Evolutionary conservation across 73 alveolate species (phyloP).

Genomic region (Halteria grandinella): DNA sequence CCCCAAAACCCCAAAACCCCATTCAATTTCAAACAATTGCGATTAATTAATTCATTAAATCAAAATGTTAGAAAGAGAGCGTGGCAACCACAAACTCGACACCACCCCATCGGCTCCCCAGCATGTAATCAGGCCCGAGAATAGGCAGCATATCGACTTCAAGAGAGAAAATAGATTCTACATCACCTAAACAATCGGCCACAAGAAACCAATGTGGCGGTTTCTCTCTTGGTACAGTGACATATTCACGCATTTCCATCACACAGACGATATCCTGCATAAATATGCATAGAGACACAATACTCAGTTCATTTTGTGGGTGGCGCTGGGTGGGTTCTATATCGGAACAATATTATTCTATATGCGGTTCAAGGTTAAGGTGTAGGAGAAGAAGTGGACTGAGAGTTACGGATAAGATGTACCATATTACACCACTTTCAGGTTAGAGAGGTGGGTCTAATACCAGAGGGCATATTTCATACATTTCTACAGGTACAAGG

Average conservation of each 20-base stretch:
- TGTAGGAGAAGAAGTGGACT: constrained; percentile 17
- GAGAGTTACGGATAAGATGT: constrained; percentile 29
- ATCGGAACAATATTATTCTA: constrained; percentile 1
- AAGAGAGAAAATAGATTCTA: not conserved
- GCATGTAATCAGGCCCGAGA: constrained; percentile 28
- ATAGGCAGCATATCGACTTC: constrained; percentile 10
- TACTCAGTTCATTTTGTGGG: not conserved
- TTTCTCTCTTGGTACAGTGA: too few relatives aligned
- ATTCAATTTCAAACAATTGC: not conserved
- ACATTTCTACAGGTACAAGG: constrained; percentile 27
- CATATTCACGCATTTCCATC: too few relatives aligned
- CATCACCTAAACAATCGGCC: not conserved
- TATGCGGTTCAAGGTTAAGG: not conserved
- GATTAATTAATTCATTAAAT: not conserved
- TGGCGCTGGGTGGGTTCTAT: not conserved
- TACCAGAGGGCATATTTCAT: constrained; percentile 33
- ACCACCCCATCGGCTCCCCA: too few relatives aligned
- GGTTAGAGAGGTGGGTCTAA: not conserved
- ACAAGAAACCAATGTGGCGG: too few relatives aligned
- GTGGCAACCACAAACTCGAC: too few relatives aligned
- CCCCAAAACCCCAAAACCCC: constrained; percentile 46
- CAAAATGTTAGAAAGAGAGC: not conserved
- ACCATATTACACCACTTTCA: not conserved
- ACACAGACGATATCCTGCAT: too few relatives aligned
- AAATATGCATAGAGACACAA: constrained; percentile 2